Evolutionary conservation across 768 basidiomycete species (phyloP), one percentile per base, ranked within the genome.

Genomic region (Phylloporus sp.): DNA sequence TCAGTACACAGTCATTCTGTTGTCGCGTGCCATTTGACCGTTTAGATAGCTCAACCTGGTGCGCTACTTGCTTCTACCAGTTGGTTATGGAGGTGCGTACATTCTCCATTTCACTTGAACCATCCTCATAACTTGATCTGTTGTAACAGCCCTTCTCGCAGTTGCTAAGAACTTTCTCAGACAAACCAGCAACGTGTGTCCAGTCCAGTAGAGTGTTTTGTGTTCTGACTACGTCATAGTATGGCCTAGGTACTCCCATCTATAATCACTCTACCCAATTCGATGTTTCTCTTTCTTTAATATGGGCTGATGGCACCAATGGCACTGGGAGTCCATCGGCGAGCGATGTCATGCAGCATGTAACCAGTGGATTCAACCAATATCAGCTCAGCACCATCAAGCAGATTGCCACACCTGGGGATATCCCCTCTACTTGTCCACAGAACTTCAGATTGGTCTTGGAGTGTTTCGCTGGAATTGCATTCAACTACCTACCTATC

Each of bases 361-460:
- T 89, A 29, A 85, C 83, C 1, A 63, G 70, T 16, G 72, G 73
- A 2, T 85, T 88, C 56, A 70, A 70, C 12, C 47, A 69, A 0
- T 52, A 59, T 18, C 85, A 89, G 61, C 69, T 73, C 2, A 61
- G 59, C 4, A 72, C 72, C 3, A 75, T 91, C 32, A 72, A 73
- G 48, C 68, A 82, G 60, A 73, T 84, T 11, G 63, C 66, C 28
- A 73, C 70, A 24, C 71, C 75, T 0, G 61, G 67, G 4, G 77
- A 81, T 22, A 82, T 91, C 15, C 75, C 79, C 0, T 56, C 70
- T 0, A 63, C 70, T 29, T 91, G 89, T 61, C 86, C 82, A 8
- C 80, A 86, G 61, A 91, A 91, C 69, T 89, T 86, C 70, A 82
- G 86, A 45, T 58, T 76, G 8, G 75, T 80, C 45, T 88, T 87